Conservation (phyloP, 2,329 filamentous ascomycete species). For the Penicillium capsulatum region DNA sequence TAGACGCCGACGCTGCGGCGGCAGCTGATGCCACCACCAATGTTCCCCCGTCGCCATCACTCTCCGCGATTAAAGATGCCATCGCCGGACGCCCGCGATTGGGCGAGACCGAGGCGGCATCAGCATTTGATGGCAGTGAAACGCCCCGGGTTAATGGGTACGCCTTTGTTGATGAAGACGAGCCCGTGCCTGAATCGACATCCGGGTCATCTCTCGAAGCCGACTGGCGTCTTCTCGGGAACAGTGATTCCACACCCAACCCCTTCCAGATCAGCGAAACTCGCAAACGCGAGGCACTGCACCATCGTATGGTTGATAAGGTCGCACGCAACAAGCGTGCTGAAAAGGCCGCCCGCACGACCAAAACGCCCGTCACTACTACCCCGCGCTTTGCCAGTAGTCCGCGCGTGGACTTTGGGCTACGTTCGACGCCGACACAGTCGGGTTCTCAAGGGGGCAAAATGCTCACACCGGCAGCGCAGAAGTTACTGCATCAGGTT, state of each 20-base stretch:
- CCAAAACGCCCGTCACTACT: constrained; percentile 43
- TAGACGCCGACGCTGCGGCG: constrained; percentile 41
- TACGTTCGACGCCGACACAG: constrained; percentile 20
- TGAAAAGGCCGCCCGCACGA: constrained; percentile 56
- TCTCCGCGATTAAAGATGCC: constrained; percentile 79
- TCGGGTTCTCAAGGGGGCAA: constrained; percentile 24
- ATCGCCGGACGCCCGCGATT: constrained; percentile 67
- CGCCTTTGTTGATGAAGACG: constrained; percentile 81
- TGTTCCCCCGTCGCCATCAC: constrained; percentile 70
- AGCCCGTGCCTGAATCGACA: constrained; percentile 35
- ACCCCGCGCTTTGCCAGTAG: constrained; percentile 40
- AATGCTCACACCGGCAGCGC: constrained; percentile 44
- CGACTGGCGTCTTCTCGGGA: constrained; percentile 41
- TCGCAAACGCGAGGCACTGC: constrained; percentile 72
- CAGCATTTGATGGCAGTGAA: constrained; percentile 56
- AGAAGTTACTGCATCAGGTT: constrained; percentile 38
- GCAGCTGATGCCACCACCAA: constrained; percentile 37
- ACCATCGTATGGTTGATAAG: constrained; percentile 80
- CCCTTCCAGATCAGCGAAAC: constrained; percentile 76
- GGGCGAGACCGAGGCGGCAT: constrained; percentile 56
- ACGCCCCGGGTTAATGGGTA: constrained; percentile 93
- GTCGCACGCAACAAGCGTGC: constrained; percentile 68
- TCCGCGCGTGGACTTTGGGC: constrained; percentile 35
- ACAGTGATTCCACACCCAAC: constrained; percentile 55
- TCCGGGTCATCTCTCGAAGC: constrained; percentile 7